phyloP scores from a whole-genome alignment of 2,329 filamentous ascomycete genomes.

The Ceratocystis eucalypticola region DNA sequence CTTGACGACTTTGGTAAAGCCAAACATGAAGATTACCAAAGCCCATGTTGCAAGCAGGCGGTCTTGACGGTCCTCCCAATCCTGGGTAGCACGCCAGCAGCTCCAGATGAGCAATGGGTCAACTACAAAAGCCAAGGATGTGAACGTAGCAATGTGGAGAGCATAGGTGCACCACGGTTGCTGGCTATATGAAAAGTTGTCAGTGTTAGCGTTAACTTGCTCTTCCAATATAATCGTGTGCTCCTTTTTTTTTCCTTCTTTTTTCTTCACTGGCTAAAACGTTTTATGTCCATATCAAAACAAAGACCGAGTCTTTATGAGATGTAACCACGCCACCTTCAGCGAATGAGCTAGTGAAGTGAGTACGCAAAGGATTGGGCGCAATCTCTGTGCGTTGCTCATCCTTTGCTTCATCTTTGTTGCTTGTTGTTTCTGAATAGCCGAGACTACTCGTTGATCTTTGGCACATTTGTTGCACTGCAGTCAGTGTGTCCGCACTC shows the following conservation, averaged over 20 bases:
- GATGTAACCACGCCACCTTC: background rate
- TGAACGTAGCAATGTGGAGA: constrained; percentile 82
- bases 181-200: constrained; percentile 40
- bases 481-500: background rate
- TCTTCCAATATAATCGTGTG: too few relatives aligned
- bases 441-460: background rate
- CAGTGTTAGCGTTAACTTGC: background rate
- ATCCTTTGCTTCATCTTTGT: background rate
- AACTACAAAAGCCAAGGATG: constrained; percentile 67
- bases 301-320: background rate
- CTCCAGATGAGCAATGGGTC: constrained; percentile 61
- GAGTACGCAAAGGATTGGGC: background rate
- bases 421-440: background rate
- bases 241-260: too few relatives aligned
- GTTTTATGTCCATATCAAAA: background rate
- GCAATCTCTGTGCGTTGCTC: background rate
- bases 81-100: constrained; percentile 53
- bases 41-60: constrained; percentile 45
- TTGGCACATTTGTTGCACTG: background rate
- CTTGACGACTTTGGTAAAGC: constrained; percentile 81
- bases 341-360: background rate
- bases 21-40: constrained; percentile 61
- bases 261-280: background rate
- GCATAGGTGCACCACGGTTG: constrained; percentile 92
- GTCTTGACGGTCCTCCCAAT: constrained; percentile 39